Evolutionary conservation across 768 basidiomycete species (phyloP), one percentile per base, ranked within the genome.

Genomic region (Rossbeevera mucosa): DNA sequence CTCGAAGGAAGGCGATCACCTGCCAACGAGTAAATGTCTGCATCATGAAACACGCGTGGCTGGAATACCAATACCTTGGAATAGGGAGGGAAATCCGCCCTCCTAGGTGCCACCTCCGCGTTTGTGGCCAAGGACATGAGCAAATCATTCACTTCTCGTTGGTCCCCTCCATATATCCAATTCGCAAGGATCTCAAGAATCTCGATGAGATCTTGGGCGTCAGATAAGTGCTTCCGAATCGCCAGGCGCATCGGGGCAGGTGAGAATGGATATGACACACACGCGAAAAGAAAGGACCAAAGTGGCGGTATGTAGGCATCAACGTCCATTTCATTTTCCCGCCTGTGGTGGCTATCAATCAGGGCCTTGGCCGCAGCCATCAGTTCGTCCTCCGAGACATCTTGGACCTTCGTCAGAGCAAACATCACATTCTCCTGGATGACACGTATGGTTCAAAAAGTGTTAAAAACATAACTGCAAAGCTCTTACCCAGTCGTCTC

Each of bases 361-460:
- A 85, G 73, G 13, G 64, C 58, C 42, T 71, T 72, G 3, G 89
- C 72, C 3, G 76, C 69, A 26, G 77, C 73, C 21, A 88, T 73
- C 33, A 91, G 64, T 55, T 88, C 84, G 14, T 71, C 60, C 64
- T 91, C 88, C 2, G 83, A 71, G 51, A 92, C 59, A 63, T 92
- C 89, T 6, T 72, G 61, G 18, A 91, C 81, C 2, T 62, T 70
- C 3, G 70, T 66, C 44, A 90, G 67, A 28, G 85, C 77, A 12
- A 81, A 58, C 52, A 76, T 62, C 40, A 88, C 72, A 30, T 65
- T 71, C 58, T 69, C 69, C 67, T 69, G 49, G 28, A 31, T 20
- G 8, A 44, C 22, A 7, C 36, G 13, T 51, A 21, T 54, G 48
- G 25, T 31, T 38, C 13, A 13, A 45, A 3, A 24, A 30, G 13